phyloP scores from a whole-genome alignment of 2,329 filamentous ascomycete genomes.

The Conoideocrella luteorostrata region DNA sequence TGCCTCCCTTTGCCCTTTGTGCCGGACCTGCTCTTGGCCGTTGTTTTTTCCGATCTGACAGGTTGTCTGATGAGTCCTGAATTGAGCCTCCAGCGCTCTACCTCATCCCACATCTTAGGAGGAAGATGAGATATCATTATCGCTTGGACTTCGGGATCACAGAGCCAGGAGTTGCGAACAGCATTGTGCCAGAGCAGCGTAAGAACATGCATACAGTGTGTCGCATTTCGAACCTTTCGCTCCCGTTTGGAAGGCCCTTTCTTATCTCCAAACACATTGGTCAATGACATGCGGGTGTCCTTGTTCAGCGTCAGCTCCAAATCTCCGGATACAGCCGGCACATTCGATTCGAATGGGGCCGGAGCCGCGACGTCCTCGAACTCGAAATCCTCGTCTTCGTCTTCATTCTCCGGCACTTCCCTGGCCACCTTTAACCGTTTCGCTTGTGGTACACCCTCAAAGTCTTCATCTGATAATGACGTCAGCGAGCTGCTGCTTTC shows the following conservation, averaged over 20 bases:
- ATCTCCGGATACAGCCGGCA: conserved; percentile 53
- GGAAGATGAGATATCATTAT: conserved; percentile 70
- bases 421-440: conserved; percentile 32
- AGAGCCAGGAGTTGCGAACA: conserved; percentile 75
- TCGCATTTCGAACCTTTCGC: conserved; percentile 66
- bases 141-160: conserved; percentile 68
- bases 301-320: conserved; percentile 65
- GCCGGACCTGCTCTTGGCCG: conserved; percentile 20
- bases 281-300: conserved; percentile 52
- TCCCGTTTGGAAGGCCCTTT: conserved; percentile 85
- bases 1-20: conserved; percentile 16
- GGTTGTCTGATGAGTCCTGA: conserved; percentile 53
- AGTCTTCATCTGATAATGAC: conserved; percentile 51
- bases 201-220: conserved; percentile 86
- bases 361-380: conserved; percentile 61
- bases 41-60: conserved; percentile 15
- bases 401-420: conserved; percentile 15
- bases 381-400: conserved; percentile 38
- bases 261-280: conserved; percentile 58
- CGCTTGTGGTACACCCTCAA: conserved; percentile 36
- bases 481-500: conserved; percentile 43
- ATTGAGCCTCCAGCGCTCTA: conserved; percentile 66
- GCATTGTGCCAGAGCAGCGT: conserved; percentile 85
- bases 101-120: conserved; percentile 60
- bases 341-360: conserved; percentile 42